These are phyloP conservation scores for Theobroma cacao DNA, from an alignment of 345 rosid genomes.

Conservation along the genomic window DNA sequence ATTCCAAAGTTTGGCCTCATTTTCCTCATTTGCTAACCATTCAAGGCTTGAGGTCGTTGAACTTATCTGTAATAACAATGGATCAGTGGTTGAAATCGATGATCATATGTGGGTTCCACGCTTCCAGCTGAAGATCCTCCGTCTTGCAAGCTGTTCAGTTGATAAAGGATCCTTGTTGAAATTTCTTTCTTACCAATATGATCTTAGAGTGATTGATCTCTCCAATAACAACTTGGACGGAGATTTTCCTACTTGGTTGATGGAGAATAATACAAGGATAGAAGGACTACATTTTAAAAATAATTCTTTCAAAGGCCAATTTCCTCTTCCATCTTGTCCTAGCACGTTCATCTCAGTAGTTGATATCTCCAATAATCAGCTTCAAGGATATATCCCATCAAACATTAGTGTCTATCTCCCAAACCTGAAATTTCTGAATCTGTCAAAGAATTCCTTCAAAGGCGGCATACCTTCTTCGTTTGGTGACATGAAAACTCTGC, in stretches of 20 bases:
- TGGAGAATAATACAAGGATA: conserved; percentile 20
- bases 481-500: background rate
- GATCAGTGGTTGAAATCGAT: background rate
- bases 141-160: background rate
- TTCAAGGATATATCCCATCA: conserved; percentile 18
- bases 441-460: background rate
- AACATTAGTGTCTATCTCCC: background rate
- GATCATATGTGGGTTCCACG: conserved; percentile 16
- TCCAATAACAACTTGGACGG: conserved; percentile 18
- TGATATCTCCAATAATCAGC: conserved; percentile 18
- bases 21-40: conserved; percentile 22
- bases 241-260: conserved; percentile 23
- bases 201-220: conserved; percentile 19
- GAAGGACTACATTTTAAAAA: background rate
- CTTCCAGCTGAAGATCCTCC: conserved; percentile 21
- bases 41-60: conserved; percentile 21
- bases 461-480: background rate
- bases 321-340: conserved; percentile 19
- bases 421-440: background rate
- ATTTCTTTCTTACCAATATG: conserved; percentile 19
- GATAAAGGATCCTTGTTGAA: background rate
- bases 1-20: conserved; percentile 22
- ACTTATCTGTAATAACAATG: background rate
- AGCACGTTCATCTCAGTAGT: background rate
- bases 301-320: conserved; percentile 5